phyloP scores from a whole-genome alignment of 176 grass and related monocot species.

The Luzula sylvatica region DNA sequence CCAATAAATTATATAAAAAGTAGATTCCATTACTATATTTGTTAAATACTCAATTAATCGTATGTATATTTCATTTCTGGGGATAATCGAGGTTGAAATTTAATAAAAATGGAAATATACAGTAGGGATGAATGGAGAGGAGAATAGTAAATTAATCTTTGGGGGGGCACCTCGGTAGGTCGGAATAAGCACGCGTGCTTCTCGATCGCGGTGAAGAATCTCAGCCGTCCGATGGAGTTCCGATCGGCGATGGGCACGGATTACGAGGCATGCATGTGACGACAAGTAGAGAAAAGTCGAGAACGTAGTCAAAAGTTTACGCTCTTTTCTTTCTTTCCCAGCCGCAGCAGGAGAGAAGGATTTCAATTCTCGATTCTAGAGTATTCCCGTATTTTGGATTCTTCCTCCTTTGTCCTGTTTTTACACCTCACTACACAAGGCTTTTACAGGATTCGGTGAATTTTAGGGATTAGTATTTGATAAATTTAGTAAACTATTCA shows the following conservation, averaged over 20 bases:
- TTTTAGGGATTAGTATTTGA: no score
- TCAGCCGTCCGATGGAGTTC: neutral
- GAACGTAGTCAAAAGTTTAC: conserved; percentile 30
- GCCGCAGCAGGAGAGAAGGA: no score
- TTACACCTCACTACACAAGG: neutral
- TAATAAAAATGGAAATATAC: no score
- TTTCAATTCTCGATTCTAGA: conserved; percentile 1
- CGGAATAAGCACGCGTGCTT: conserved; percentile 42
- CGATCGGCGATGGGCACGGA: conserved; percentile 2
- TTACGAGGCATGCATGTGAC: conserved; percentile 31
- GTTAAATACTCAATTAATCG: no score
- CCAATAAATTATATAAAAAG: neutral
- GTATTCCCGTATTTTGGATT: conserved; percentile 19
- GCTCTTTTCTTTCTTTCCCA: conserved; percentile 17
- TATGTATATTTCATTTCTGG: no score
- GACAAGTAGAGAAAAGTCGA: conserved; percentile 28
- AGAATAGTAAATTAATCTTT: no score
- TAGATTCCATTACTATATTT: no score
- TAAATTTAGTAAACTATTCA: no score
- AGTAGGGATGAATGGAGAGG: no score
- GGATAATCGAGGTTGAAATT: no score
- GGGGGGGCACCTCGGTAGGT: no score
- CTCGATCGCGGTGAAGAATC: conserved; percentile 34
- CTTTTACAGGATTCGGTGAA: neutral
- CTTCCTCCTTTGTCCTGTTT: conserved; percentile 9